Evolutionary conservation across 2,329 filamentous ascomycete species (phyloP), one percentile per base, ranked within the genome.

Genomic region (Fusarium secorum): DNA sequence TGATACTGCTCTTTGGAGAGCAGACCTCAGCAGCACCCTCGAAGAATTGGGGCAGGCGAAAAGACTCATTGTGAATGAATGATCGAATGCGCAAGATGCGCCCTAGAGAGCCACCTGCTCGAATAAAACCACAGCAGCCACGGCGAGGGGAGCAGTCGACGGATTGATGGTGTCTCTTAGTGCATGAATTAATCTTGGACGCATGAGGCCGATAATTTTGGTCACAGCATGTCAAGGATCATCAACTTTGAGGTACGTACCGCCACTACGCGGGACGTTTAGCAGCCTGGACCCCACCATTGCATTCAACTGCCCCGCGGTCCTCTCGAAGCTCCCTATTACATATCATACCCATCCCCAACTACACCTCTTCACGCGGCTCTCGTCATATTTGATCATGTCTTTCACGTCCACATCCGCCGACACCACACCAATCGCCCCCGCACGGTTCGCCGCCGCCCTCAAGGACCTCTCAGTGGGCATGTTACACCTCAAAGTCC

Each of bases 401-500:
- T 90, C 62, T 22, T 49, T 49, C 22, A 48, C 51, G 28, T 38
- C 90, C 17, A 83, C 88, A 58, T 91, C 90, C n/a, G 84, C 88
- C 61, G 86, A 88, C 75, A 79, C 89, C 11, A 76, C 78, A 15
- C 90, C 91, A 64, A 93, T 93, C 77, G 81, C 86, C 48, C 83
- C 89, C 30, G 79, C 83, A 22, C 87, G 87, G 77, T 93, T 93
- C 83, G 88, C 90, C 76, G 83, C 85, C 67, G 92, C 92, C 28
- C 85, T 95, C 72, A 83, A 86, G 71, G 87, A 90, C 66, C 89
- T 95, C 60, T 88, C 91, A 42, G 79, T 90, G 71, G 85, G 87
- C 68, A 86, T 86, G 62, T 89, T 95, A 11, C 90, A 92, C 81
- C 85, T 91, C 80, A 94, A 94, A 81, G 88, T 91, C 64, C 87